Evolutionary conservation across 345 rosid species (phyloP).

Genomic region (Salix koriyanagi): DNA sequence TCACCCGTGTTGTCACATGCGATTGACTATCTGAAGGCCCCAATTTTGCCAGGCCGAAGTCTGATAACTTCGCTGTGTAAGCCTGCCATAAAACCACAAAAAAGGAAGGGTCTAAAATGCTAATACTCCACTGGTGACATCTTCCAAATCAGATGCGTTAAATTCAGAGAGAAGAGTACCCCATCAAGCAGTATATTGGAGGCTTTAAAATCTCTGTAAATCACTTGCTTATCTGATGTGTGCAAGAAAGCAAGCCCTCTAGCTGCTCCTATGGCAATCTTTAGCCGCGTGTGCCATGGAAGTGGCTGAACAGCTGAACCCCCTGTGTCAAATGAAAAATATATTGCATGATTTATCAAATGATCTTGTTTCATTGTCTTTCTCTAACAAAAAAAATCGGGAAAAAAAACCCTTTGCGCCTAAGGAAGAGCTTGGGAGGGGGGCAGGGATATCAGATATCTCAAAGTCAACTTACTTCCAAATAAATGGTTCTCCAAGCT

Average conservation of each 20-base stretch:
- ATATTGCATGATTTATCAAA: background rate
- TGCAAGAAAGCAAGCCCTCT: constrained; percentile 76
- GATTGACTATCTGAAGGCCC: constrained; percentile 98
- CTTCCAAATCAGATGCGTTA: background rate
- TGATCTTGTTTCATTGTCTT: background rate
- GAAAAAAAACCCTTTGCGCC: background rate
- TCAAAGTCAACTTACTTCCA: constrained; percentile 41
- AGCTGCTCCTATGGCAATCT: constrained; percentile 79
- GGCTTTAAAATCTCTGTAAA: constrained; percentile 90
- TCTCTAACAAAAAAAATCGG: no score
- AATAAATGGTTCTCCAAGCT: constrained; percentile 93
- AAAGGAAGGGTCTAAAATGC: background rate
- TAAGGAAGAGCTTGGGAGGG: background rate
- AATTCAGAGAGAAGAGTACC: constrained; percentile 35
- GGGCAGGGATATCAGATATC: background rate
- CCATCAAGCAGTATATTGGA: constrained; percentile 87
- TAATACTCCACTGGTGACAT: background rate
- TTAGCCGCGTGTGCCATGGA: constrained; percentile 67
- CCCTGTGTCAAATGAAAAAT: constrained; percentile 36
- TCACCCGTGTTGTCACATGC: constrained; percentile 87
- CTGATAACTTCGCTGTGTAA: constrained; percentile 83
- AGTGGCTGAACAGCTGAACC: constrained; percentile 80
- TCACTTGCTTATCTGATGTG: constrained; percentile 76
- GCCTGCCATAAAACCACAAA: constrained; percentile 41
- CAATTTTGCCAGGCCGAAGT: constrained; percentile 87